Base-by-base conservation (phyloP, 2,329 filamentous ascomycete species). In the Coleophoma crateriformis region DNA sequence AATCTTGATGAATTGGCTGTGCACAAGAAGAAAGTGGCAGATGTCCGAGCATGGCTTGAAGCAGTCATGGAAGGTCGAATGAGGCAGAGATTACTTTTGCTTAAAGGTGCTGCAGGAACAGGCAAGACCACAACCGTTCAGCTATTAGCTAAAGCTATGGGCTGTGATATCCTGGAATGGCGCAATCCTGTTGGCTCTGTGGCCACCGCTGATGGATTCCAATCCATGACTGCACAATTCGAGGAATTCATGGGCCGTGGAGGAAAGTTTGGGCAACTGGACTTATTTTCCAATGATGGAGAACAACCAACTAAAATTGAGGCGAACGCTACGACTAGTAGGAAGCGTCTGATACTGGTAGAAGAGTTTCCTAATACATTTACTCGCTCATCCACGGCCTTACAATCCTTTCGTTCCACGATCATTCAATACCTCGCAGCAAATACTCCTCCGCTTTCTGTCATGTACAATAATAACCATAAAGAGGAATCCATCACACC, bases 111-210 rank as follows among this genome's bases (percentile, higher is more conserved):
- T 33, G 91, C 94, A 39, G 94, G 94, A 17, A 88, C 88, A 33
- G 94, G 90, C 32, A 99, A 99, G 70, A 97, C 94, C 1, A 90
- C 90, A 0, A 95, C 92, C 0, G 64, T 97, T 47, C 79, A 80
- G 11, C 72, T 96, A 19, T 76, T 99, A 34, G 86, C 91, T 4
- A 82, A 82, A 54, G 81, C 87, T n/a, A 73, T 97, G 72, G 79
- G 78, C 2, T 84, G 87, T 52, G 81, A 91, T 54, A 71, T 97
- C 32, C 72, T 94, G 33, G 90, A 97, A 67, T 99, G 94, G 94
- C 87, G 83, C 63, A 96, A 95, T 64, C 90, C 92, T 1, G 75
- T 79, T 1, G 80, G 78, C 1, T 79, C 79, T 1, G 64, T 74
- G 2, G 79, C 77, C 1, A 74, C 78, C 2, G 69, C 77, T 8